Evolutionary conservation across 2,329 filamentous ascomycete species (phyloP), one percentile per base, ranked within the genome.

Genomic region (Tolypocladium tropicale): DNA sequence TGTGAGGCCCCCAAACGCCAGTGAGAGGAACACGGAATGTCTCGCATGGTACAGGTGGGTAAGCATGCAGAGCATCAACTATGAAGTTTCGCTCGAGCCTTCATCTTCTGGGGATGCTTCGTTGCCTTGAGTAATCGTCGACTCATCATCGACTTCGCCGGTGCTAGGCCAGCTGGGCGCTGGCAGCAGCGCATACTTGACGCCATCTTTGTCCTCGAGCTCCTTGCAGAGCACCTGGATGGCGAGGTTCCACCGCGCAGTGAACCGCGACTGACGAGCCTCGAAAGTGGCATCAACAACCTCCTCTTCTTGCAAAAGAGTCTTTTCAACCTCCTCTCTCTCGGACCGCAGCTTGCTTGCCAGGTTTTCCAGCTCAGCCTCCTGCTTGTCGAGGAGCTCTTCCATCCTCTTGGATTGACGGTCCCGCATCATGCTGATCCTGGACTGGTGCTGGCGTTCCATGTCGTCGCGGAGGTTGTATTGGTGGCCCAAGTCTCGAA

Each of bases 351-450:
- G 75, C 59, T 75, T 76, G 28, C 72, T 71, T 2, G 65, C 63
- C n/a, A 83, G 65, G 51, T 70, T 72, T 28, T 73, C 68, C 53
- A 80, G 63, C 62, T 85, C 82, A 1, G 65, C 65, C 57, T 79
- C 76, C 61, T 86, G 83, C 28, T 78, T 73, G 41, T 77, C 74
- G 2, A 80, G 67, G 4, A 85, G 72, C 58, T 83, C 78, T 62
- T 85, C 82, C 73, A 85, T 78, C 33, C 78, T 74, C 64, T 83
- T 83, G 1, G 80, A 76, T 64, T 86, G 83, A 46, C 79, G 78
- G 58, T 85, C 83, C n/a, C 83, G 75, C 73, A 86, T 77, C 30
- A 85, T 82, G 61, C 85, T 85, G 65, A 86, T 84, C 64, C 80
- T 81, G 41, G 79, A 74, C 62, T 82, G 75, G 59, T 85, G 81